These are phyloP conservation scores for Coriolopsis trogii DNA, from an alignment of 1,284 basidiomycete genomes.

Conservation along the genomic window DNA sequence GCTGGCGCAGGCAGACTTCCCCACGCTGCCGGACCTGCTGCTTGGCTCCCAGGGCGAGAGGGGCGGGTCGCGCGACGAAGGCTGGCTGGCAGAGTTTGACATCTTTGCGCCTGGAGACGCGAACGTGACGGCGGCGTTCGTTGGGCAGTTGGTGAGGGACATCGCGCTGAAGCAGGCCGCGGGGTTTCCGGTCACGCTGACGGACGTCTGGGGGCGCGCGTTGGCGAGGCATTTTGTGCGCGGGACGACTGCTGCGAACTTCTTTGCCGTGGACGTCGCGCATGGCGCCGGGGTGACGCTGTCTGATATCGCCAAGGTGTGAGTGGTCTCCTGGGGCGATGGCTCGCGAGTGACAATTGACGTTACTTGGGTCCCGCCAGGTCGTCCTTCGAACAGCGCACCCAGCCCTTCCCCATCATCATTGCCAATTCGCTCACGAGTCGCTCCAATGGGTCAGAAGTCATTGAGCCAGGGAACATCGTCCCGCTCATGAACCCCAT, in stretches of 20 bases:
- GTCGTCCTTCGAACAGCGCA: conserved; percentile 22
- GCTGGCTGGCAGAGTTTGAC: conserved; percentile 27
- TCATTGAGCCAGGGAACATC: conserved; percentile 8
- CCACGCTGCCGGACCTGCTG: conserved; percentile 28
- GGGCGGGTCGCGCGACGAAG: conserved; percentile 12
- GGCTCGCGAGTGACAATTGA: too few species aligned
- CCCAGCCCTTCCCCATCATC: conserved; percentile 33
- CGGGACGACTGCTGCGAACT: conserved; percentile 27
- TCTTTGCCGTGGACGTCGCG: conserved; percentile 19
- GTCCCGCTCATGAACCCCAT: conserved; percentile 43
- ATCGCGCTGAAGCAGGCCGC: conserved; percentile 23
- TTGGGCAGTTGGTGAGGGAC: conserved; percentile 25
- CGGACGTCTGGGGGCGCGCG: conserved; percentile 31
- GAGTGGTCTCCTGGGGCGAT: conserved; percentile 7
- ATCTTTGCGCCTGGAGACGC: conserved; percentile 24
- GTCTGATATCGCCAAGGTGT: conserved; percentile 30
- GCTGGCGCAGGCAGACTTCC: conserved; percentile 32
- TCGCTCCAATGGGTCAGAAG: conserved; percentile 10
- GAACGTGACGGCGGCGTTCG: conserved; percentile 15
- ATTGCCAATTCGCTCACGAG: conserved; percentile 25
- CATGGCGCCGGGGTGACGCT: conserved; percentile 34
- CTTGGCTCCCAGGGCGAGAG: conserved; percentile 17
- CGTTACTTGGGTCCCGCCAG: conserved; percentile 12
- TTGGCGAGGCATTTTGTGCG: conserved; percentile 31
- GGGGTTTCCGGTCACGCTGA: conserved; percentile 31